Percentiles rank a stretch among this genome's conserved stretches.
These are phyloP conservation scores for Biscogniauxia mediterranea DNA, from an alignment of 2,329 filamentous ascomycete species.

Conservation along the genomic window DNA sequence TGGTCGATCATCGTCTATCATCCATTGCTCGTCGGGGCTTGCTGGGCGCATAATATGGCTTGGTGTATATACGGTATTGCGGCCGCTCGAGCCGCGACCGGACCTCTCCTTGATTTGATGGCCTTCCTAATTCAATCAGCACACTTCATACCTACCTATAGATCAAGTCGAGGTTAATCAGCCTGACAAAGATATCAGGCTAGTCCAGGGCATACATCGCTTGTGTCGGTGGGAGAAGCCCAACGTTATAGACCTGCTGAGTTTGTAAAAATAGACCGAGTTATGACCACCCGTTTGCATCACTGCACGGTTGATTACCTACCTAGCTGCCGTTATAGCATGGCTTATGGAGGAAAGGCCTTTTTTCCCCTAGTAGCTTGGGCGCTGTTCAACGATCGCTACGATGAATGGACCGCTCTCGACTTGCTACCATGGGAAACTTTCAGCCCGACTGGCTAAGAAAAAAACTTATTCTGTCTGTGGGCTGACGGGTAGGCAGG, in stretches of 20 bases:
- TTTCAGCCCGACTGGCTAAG: background rate
- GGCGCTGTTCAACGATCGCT: background rate
- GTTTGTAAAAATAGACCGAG: background rate
- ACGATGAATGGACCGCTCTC: background rate
- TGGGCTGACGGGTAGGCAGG: too few relatives aligned
- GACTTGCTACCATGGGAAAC: background rate
- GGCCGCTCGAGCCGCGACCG: slow-evolving; percentile 22
- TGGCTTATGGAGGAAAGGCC: too few relatives aligned
- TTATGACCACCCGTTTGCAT: background rate
- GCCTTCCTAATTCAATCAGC: slow-evolving; percentile 11
- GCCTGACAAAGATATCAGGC: background rate
- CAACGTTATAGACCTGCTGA: background rate
- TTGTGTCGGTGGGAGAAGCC: background rate
- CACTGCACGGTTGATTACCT: background rate
- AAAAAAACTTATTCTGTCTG: background rate
- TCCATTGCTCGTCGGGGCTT: slow-evolving; percentile 3
- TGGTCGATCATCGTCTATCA: slow-evolving; percentile 8
- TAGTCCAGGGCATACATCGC: background rate
- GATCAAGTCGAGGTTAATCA: background rate
- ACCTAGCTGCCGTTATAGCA: background rate
- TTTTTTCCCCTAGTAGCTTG: background rate
- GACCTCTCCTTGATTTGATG: slow-evolving; percentile 12
- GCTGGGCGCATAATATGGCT: background rate
- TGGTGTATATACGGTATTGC: slow-evolving; percentile 12
- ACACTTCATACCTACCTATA: background rate